Base-by-base conservation (phyloP, 148 eudicot species). In the Dianthus caryophyllus region DNA sequence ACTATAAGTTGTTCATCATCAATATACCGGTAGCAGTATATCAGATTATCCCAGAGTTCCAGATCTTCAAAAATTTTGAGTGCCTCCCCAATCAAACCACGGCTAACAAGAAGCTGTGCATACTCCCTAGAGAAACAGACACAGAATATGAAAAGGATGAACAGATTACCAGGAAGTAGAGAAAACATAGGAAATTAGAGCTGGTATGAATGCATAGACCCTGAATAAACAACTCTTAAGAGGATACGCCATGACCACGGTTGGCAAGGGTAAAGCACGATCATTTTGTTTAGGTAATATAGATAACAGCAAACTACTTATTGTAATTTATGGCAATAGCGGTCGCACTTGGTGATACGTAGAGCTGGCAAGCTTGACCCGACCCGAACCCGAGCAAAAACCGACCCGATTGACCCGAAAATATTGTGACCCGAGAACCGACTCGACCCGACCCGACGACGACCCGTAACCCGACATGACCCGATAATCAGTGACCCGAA, bases 1-100 rank as follows among this genome's bases (percentile, higher is more conserved):
- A 52, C 38, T 33, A 33, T 39, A 53, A 60, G 38, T 14, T 20
- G 26, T 11, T 64, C 25, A 67, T 62, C 25, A 71, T 27, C 21
- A 46, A 48, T 66, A 66, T 88, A 88, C 91, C 93, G 76, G 64
- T 90, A 94, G 80, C 99, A 94, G 61, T 74, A 79, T 73, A 94
- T 94, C 44, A 90, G 70, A 78, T 80, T 90, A 81, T 94, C 99
- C 99, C 99, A 94, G 76, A 94, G 78, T 77, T 94, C 97, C 48
- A 94, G 81, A 68, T 90, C 96, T 82, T 94, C 99, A 64, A 90
- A 90, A 6, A 84, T 79, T 69, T 76, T 88, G 68, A 94, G 76
- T 51, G 99, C 96, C 80, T 94, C 99, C 43, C 96, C 96, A 70
- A 94, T 77, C 77, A 90, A 71, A 61, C 99, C 96, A 71, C 85